Evolutionary conservation across 345 rosid species (phyloP).

Genomic region (Mangifera indica): DNA sequence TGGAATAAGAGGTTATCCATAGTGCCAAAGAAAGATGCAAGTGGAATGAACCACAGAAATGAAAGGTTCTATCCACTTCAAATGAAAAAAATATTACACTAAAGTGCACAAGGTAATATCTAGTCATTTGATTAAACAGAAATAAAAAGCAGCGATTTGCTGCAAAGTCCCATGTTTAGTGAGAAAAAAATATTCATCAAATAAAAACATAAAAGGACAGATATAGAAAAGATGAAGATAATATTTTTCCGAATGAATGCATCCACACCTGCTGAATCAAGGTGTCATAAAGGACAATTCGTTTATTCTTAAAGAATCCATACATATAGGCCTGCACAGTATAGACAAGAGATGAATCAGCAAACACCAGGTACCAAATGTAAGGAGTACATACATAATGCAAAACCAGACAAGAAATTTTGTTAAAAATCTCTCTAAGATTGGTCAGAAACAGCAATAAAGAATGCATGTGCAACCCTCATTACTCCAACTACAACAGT

Average conservation of each 20-base stretch:
- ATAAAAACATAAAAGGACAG: not conserved
- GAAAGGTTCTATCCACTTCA: not conserved
- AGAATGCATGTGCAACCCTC: slow-evolving; percentile 6
- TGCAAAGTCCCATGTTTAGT: not conserved
- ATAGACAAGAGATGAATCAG: slow-evolving; percentile 22
- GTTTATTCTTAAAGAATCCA: slow-evolving; percentile 97
- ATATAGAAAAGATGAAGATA: not conserved
- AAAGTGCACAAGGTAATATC: not conserved
- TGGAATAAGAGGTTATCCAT: slow-evolving; percentile 1
- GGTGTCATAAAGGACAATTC: slow-evolving; percentile 96
- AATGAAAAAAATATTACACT: not conserved
- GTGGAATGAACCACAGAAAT: no score
- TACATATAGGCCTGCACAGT: slow-evolving; percentile 92
- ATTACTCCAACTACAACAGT: not conserved
- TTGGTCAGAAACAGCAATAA: not conserved
- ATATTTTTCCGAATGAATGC: slow-evolving; percentile 1
- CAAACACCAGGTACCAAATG: not conserved
- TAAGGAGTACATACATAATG: not conserved
- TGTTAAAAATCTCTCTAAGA: not conserved
- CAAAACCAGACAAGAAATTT: not conserved
- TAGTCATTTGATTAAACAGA: not conserved
- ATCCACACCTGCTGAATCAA: slow-evolving; percentile 87
- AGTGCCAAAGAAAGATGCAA: no score
- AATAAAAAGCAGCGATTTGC: not conserved
- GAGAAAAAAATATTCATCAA: not conserved